These are phyloP conservation scores for Hemerocallis citrina DNA, from an alignment of 106 monocot genomes.

Conservation along the genomic window DNA sequence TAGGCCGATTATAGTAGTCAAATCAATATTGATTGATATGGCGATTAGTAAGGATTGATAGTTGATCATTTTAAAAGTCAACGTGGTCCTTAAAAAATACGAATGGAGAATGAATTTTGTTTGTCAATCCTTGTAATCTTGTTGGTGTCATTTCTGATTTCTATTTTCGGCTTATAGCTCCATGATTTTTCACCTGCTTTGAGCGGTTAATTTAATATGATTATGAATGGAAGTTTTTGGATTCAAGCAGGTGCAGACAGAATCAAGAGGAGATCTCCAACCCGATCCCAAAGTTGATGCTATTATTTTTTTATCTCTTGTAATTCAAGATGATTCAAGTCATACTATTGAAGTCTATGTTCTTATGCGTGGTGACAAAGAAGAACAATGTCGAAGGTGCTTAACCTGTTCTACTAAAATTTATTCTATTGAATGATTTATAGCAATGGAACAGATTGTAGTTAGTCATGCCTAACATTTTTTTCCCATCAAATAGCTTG, in stretches of 20 bases:
- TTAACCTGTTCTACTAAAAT: background rate
- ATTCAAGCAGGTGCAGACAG: constrained; percentile 70
- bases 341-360: constrained; percentile 38
- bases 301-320: constrained; percentile 69
- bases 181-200: too few relatives aligned
- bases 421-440: background rate
- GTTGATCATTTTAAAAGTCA: too few relatives aligned
- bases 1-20: too few relatives aligned
- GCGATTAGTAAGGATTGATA: too few relatives aligned
- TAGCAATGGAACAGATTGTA: background rate
- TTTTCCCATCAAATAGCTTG: background rate
- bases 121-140: too few relatives aligned
- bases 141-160: too few relatives aligned
- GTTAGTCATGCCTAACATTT: background rate
- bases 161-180: too few relatives aligned
- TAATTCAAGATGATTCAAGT: constrained; percentile 63
- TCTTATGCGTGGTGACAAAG: constrained; percentile 40
- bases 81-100: too few relatives aligned
- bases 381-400: constrained; percentile 26
- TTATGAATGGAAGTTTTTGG: too few relatives aligned
- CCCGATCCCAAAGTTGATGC: constrained; percentile 89
- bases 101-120: too few relatives aligned
- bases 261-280: constrained; percentile 73
- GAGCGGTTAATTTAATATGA: background rate
- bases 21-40: too few relatives aligned